These are phyloP conservation scores for Beauveria rudraprayagi DNA, from an alignment of 2,329 filamentous ascomycete species.

Conservation along the genomic window DNA sequence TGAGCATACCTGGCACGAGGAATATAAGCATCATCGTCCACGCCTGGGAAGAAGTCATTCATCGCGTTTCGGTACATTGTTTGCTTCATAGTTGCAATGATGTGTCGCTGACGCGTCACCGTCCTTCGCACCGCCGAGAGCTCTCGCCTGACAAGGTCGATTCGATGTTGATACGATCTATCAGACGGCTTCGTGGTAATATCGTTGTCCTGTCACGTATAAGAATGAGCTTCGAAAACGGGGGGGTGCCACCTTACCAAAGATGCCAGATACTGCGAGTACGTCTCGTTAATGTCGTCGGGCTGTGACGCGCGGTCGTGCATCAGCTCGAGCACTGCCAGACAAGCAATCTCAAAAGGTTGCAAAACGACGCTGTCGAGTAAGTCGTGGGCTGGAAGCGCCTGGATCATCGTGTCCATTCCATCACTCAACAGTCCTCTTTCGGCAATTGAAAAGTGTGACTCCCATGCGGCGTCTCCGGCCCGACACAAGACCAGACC, in stretches of 20 bases:
- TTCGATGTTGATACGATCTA: slow-evolving; percentile 31
- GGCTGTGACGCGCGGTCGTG: slow-evolving; percentile 30
- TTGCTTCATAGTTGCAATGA: slow-evolving; percentile 22
- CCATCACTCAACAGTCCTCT: slow-evolving; percentile 25
- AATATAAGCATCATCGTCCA: slow-evolving; percentile 9
- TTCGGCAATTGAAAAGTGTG: slow-evolving; percentile 22
- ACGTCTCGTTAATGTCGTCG: slow-evolving; percentile 32
- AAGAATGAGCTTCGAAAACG: slow-evolving; percentile 1
- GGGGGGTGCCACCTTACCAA: slow-evolving; percentile 24
- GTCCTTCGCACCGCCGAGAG: slow-evolving; percentile 29
- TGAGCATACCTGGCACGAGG: not conserved
- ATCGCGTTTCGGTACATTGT: slow-evolving; percentile 16
- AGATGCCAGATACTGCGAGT: slow-evolving; percentile 33
- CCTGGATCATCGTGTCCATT: slow-evolving; percentile 29
- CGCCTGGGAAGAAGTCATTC: slow-evolving; percentile 13
- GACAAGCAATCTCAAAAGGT: slow-evolving; percentile 34
- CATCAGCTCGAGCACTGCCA: slow-evolving; percentile 31
- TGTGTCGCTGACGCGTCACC: slow-evolving; percentile 24
- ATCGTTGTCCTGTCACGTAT: slow-evolving; percentile 27
- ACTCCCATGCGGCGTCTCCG: slow-evolving; percentile 18
- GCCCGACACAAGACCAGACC: slow-evolving; percentile 23
- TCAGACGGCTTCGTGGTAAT: slow-evolving; percentile 33
- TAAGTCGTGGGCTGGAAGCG: slow-evolving; percentile 24
- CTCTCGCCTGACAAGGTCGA: slow-evolving; percentile 35
- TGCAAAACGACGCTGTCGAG: slow-evolving; percentile 30